Conservation (phyloP, 257 asterid species). For the Cinchona pubescens region DNA sequence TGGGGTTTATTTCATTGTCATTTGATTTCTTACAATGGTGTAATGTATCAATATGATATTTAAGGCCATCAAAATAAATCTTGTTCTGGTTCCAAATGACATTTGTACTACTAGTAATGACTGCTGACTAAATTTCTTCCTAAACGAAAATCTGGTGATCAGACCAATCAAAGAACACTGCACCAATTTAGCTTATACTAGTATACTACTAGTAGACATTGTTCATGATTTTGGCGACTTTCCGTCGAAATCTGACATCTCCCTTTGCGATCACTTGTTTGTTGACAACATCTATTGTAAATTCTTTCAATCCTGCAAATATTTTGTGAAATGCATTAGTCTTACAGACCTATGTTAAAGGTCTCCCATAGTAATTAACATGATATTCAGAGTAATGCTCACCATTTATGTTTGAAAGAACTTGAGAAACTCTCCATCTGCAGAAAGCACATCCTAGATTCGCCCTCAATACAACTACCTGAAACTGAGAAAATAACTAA, state of each 20-base stretch:
- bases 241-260: slow-evolving; percentile 8
- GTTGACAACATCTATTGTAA: slow-evolving; percentile 21
- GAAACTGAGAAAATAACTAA: slow-evolving; percentile 24
- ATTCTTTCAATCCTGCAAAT: slow-evolving; percentile 29
- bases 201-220: no score
- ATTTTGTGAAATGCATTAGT: neutral
- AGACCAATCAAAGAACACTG: no score
- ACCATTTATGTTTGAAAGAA: slow-evolving; percentile 25
- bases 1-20: no score
- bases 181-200: no score
- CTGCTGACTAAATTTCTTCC: no score
- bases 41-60: no score
- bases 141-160: no score
- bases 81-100: no score
- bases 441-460: slow-evolving; percentile 29
- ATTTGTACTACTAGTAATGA: no score
- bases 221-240: no score
- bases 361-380: neutral
- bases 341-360: neutral
- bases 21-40: no score
- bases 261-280: slow-evolving; percentile 23
- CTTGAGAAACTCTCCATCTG: slow-evolving; percentile 21
- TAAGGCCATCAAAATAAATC: no score
- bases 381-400: neutral
- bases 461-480: slow-evolving; percentile 33